Evolutionary conservation across 257 asterid genomes (phyloP), one percentile per base, ranked within the genome.

Genomic region (Ilex aquifolium): DNA sequence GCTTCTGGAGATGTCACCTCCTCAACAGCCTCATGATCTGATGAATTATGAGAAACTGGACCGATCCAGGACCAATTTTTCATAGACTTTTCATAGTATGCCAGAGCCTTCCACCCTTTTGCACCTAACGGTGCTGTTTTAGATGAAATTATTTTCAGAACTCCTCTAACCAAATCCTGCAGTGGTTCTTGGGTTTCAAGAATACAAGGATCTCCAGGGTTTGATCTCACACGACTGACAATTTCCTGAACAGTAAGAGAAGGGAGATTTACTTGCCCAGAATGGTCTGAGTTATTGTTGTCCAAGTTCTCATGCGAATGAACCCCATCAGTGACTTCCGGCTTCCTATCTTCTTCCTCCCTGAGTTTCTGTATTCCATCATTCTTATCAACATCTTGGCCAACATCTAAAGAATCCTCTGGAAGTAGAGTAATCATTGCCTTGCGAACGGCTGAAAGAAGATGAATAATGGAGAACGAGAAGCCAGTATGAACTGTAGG

Each of bases 111-210:
- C 99, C 99, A 93, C 65, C 96, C 99, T 80, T 93, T 93, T 51
- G 99, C 99, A 60, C 97, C 99, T 30, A 88, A 77, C 44, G 99
- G 99, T 39, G 99, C 96, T 51, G 96, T 93, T 81, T 79, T 84
- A 50, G 97, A 93, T 49, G 93, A 81, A 63, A 90, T 83, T 67
- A 93, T 85, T 74, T 90, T 93, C 49, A 93, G 77, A 65, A 93
- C 99, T 49, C 99, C 99, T 77, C 99, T 88, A 67, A 90, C 67
- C 77, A 93, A 76, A 82, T 93, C 99, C 75, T 82, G 97, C 70
- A 90, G 99, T 46, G 99, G 99, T 72, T 93, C 99, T 71, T 85
- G 95, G 67, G 99, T 90, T 76, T 93, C 96, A 57, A 93, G 97
- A 77, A 93, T 90, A 69, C 83, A 74, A 42, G 99, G 97, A 69